Evolutionary conservation across 1,284 basidiomycete genomes (phyloP).

Genomic region (Apiotrichum gracile): DNA sequence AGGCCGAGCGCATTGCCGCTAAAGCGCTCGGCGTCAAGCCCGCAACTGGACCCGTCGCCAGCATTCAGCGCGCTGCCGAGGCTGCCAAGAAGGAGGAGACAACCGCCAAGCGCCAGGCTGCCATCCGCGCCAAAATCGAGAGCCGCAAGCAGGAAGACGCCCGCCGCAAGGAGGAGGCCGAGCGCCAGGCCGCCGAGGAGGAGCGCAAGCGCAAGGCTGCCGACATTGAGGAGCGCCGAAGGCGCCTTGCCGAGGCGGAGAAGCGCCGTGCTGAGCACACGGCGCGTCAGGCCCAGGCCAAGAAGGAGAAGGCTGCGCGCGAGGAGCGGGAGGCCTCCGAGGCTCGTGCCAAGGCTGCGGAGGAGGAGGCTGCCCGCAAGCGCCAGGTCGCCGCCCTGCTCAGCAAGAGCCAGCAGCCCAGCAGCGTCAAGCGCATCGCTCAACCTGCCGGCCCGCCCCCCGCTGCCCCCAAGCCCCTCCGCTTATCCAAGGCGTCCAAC

Average conservation of each 20-base stretch:
- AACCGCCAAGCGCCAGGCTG: slow-evolving; percentile 69
- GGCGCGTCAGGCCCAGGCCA: slow-evolving; percentile 21
- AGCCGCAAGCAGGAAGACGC: slow-evolving; percentile 62
- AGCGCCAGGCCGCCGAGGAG: slow-evolving; percentile 57
- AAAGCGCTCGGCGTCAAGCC: slow-evolving; percentile 45
- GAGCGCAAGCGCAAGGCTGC: slow-evolving; percentile 8
- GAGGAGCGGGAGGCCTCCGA: slow-evolving; percentile 30
- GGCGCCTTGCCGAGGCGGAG: slow-evolving; percentile 28
- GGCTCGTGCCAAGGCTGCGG: slow-evolving; percentile 23
- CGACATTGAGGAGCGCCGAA: too few species aligned
- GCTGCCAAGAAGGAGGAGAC: slow-evolving; percentile 93
- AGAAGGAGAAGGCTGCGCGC: slow-evolving; percentile 34
- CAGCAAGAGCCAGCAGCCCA: slow-evolving; percentile 12
- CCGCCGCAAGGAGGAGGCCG: slow-evolving; percentile 72
- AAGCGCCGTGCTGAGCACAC: slow-evolving; percentile 44
- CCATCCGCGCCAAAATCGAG: slow-evolving; percentile 70
- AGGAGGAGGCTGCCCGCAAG: slow-evolving; percentile 45
- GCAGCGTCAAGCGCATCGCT: slow-evolving; percentile 8
- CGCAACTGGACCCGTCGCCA: slow-evolving; percentile 57
- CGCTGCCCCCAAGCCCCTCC: slow-evolving; percentile 20
- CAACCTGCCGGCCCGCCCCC: not conserved
- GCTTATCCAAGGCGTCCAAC: slow-evolving; percentile 17
- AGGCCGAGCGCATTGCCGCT: slow-evolving; percentile 38
- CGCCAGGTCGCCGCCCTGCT: slow-evolving; percentile 41
- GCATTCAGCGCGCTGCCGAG: slow-evolving; percentile 69